phyloP scores from a whole-genome alignment of 1,139 yeast genomes.

The Tardiomyces depauwii region DNA sequence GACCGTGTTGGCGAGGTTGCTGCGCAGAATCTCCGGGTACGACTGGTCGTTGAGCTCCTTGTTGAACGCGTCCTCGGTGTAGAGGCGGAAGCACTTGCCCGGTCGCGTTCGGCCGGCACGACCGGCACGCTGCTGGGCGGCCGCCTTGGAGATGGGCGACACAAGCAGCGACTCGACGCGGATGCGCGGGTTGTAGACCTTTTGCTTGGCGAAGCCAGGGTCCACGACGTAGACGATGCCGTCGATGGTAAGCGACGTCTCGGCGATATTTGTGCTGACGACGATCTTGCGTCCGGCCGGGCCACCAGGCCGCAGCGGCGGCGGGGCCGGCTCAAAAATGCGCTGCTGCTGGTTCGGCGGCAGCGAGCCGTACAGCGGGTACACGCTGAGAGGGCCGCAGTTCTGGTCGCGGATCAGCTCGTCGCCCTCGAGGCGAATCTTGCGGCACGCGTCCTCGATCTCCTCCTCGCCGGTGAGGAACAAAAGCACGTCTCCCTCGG shows the following conservation, averaged over 20 bases:
- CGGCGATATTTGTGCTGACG: conserved; percentile 94
- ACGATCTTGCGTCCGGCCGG: conserved; percentile 90
- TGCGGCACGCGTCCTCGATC: conserved; percentile 93
- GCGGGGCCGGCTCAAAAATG: conserved; percentile 86
- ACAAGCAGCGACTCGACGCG: conserved; percentile 91
- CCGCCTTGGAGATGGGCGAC: conserved; percentile 93
- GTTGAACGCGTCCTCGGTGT: conserved; percentile 94
- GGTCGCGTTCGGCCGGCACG: conserved; percentile 99
- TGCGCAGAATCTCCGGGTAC: conserved; percentile 88
- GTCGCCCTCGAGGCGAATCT: conserved; percentile 78
- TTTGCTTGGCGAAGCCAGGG: conserved; percentile 95
- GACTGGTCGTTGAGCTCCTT: conserved; percentile 91
- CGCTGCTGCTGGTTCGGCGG: conserved; percentile 94
- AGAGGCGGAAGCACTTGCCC: conserved; percentile 92
- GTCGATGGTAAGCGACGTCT: conserved; percentile 93
- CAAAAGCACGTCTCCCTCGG: conserved; percentile 78
- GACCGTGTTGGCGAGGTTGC: conserved; percentile 85
- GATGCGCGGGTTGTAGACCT: conserved; percentile 92
- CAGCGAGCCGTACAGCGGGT: conserved; percentile 89
- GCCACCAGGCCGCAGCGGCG: conserved; percentile 48
- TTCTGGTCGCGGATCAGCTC: conserved; percentile 79
- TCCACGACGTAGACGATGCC: conserved; percentile 96
- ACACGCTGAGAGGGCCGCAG: conserved; percentile 80
- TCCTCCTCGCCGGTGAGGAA: conserved; percentile 97
- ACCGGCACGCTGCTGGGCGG: conserved; percentile 98